A percentile compares a stretch with the other conserved stretches of the same genome.
Conservation (phyloP, 2,329 filamentous ascomycete genomes). For the Arachnomyces sp. region DNA sequence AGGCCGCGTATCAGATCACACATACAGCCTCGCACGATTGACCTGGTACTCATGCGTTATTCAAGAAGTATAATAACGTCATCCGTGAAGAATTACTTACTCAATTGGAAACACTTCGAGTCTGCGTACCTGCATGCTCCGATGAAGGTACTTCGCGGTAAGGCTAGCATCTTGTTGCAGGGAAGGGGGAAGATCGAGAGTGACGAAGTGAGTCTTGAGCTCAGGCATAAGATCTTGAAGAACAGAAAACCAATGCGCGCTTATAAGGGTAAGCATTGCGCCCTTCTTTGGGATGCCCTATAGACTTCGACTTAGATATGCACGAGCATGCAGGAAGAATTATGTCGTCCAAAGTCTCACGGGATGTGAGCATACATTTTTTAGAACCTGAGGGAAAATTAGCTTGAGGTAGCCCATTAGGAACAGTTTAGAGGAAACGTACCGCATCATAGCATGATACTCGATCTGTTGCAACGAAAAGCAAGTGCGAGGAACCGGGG, state of each 20-base stretch:
- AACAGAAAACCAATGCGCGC: slow-evolving; percentile 60
- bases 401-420: no score
- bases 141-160: slow-evolving; percentile 30
- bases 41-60: slow-evolving; percentile 23
- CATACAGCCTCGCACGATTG: slow-evolving; percentile 68
- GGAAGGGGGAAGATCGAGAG: slow-evolving; percentile 48
- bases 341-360: no score
- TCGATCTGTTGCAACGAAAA: slow-evolving; percentile 81
- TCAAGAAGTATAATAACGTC: no score
- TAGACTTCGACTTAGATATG: no score
- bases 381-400: no score
- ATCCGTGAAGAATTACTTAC: slow-evolving; percentile 10
- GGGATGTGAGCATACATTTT: no score
- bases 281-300: slow-evolving; percentile 64
- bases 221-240: slow-evolving; percentile 49
- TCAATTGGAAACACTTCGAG: slow-evolving; percentile 71
- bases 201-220: slow-evolving; percentile 58
- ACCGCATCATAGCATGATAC: slow-evolving; percentile 95
- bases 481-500: slow-evolving; percentile 56
- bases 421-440: no score
- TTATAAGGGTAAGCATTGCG: slow-evolving; percentile 59
- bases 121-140: slow-evolving; percentile 70
- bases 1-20: no score
- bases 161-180: slow-evolving; percentile 35
- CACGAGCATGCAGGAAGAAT: slow-evolving; percentile 34